Conservation (phyloP, 208 protist species). For the Trypanosoma conorhini region DNA sequence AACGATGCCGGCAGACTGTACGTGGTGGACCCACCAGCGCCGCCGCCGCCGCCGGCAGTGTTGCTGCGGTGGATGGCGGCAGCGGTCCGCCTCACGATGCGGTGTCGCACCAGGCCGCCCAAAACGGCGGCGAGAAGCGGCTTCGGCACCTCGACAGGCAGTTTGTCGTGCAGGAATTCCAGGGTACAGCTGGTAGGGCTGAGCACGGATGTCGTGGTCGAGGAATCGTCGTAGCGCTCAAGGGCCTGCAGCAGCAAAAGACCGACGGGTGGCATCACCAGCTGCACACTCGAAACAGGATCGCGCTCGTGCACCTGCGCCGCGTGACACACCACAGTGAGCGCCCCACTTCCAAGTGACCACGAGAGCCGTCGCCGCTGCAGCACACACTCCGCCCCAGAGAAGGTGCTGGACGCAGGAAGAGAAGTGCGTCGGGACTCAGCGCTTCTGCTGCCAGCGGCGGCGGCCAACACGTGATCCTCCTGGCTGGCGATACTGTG, state of each 20-base stretch:
- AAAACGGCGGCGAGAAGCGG: constrained; percentile 52
- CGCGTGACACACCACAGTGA: constrained; percentile 10
- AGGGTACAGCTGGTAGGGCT: constrained; percentile 35
- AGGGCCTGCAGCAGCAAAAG: constrained; percentile 59
- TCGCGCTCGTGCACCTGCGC: background rate
- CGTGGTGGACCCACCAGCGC: constrained; percentile 25
- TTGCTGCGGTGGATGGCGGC: background rate
- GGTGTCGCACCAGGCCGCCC: constrained; percentile 45
- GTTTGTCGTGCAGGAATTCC: constrained; percentile 34
- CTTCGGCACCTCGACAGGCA: constrained; percentile 51
- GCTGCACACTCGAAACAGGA: constrained; percentile 12
- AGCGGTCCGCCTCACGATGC: constrained; percentile 50
- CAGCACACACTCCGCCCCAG: background rate
- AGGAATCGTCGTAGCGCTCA: constrained; percentile 27
- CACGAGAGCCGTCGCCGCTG: constrained; percentile 34
- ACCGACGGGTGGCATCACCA: constrained; percentile 52
- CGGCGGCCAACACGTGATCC: background rate
- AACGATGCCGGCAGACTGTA: constrained; percentile 44
- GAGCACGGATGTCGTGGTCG: background rate
- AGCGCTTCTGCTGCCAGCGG: background rate
- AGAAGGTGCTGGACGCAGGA: background rate
- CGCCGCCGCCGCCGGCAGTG: background rate
- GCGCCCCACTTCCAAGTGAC: constrained; percentile 18
- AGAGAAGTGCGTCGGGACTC: background rate
- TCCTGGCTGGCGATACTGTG: background rate